These are phyloP conservation scores for Potentilla sterilis DNA, from an alignment of 306 rosid species.

Conservation along the genomic window DNA sequence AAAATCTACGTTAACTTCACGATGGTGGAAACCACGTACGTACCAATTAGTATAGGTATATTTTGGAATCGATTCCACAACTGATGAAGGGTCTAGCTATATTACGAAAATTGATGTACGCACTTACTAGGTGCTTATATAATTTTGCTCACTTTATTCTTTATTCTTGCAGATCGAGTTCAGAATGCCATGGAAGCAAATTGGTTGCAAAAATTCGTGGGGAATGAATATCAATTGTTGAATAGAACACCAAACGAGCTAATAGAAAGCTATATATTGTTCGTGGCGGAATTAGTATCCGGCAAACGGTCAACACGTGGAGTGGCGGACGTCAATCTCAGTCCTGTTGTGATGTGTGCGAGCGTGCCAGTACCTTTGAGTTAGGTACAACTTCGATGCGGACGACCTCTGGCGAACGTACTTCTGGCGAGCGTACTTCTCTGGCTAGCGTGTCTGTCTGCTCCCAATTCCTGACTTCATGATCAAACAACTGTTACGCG, in stretches of 20 bases:
- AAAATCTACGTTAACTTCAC: neutral
- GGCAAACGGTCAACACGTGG: no score
- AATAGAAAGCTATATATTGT: neutral
- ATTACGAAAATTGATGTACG: neutral
- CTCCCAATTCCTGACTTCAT: no score
- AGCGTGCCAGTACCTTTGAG: no score
- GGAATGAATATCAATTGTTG: neutral
- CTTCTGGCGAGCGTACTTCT: no score
- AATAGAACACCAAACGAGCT: neutral
- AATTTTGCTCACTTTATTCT: neutral
- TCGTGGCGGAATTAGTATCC: no score
- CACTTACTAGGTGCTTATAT: neutral
- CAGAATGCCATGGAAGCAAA: neutral
- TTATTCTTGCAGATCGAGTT: neutral
- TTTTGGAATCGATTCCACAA: neutral
- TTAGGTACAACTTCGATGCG: no score
- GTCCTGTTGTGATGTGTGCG: no score
- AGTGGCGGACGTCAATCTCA: no score
- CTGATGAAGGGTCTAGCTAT: neutral
- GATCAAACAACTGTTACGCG: no score
- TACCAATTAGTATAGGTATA: neutral
- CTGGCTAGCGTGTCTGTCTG: no score
- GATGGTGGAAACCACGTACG: conserved; percentile 5
- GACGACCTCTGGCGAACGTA: no score
- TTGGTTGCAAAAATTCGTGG: neutral